These are phyloP conservation scores for Ulota crispa DNA, from an alignment of 225 moss, liverwort and hornwort genomes.

Conservation along the genomic window DNA sequence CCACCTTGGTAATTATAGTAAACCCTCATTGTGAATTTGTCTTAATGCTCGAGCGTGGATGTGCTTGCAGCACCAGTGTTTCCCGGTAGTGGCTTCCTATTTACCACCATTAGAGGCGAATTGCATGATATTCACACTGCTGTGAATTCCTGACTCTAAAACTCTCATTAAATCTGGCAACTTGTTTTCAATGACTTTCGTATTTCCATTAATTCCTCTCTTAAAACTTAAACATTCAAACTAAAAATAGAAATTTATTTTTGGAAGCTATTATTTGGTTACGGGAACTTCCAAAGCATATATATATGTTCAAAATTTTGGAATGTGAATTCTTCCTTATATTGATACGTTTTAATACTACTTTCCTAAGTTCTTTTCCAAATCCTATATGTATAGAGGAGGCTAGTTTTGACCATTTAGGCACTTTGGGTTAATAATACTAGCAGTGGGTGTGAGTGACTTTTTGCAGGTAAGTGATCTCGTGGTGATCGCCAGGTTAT, in stretches of 20 bases:
- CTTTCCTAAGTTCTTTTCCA: neutral
- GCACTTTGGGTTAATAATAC: neutral
- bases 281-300: neutral
- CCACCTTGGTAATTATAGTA: no score
- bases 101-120: constrained; percentile 52
- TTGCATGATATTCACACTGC: constrained; percentile 58
- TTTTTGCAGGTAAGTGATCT: constrained; percentile 49
- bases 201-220: neutral
- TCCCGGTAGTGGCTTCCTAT: constrained; percentile 53
- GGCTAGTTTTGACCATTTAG: neutral
- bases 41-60: constrained; percentile 7
- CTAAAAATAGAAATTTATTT: neutral
- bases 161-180: neutral
- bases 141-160: constrained; percentile 28
- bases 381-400: neutral
- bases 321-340: neutral
- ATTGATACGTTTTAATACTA: neutral
- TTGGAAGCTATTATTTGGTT: neutral
- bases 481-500: constrained; percentile 52
- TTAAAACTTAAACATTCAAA: neutral
- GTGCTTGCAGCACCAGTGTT: constrained; percentile 49
- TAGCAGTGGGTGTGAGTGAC: neutral
- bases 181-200: neutral
- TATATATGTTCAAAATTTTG: neutral
- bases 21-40: neutral